A percentile compares a stretch with the other conserved stretches of the same genome.
Conservation (phyloP, 192 early-diverging fungal species). For the Allomyces macrogynus region DNA sequence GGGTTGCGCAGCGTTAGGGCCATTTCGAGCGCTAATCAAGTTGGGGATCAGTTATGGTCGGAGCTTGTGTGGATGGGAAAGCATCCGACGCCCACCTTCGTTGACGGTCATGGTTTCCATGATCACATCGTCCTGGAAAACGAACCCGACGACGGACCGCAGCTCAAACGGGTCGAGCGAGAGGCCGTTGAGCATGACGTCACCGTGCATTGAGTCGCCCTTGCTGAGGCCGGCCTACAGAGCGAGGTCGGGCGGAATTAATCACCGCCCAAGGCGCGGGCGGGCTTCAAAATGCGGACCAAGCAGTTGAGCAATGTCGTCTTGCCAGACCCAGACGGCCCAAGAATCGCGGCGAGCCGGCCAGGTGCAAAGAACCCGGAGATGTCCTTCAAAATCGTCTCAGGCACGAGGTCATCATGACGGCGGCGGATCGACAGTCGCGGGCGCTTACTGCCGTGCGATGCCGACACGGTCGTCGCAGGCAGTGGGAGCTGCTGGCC, state of each 20-base stretch:
- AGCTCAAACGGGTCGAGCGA: conserved; percentile 22
- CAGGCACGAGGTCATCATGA: too few relatives aligned
- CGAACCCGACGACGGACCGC: conserved; percentile 28
- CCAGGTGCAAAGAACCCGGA: not conserved
- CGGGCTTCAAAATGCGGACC: too few relatives aligned
- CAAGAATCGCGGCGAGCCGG: conserved; percentile 4
- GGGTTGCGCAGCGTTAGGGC: conserved; percentile 11
- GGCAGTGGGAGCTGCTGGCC: too few relatives aligned
- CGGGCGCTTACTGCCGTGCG: too few relatives aligned
- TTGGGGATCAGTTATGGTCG: too few relatives aligned
- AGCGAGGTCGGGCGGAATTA: too few relatives aligned
- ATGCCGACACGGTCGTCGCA: too few relatives aligned
- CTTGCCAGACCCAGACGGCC: conserved; percentile 5
- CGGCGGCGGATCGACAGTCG: too few relatives aligned
- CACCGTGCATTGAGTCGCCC: conserved; percentile 17
- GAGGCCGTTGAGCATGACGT: conserved; percentile 35
- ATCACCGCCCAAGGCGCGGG: too few relatives aligned
- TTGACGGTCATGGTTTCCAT: conserved; percentile 46
- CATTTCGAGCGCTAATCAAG: too few relatives aligned
- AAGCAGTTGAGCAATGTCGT: conserved; percentile 3
- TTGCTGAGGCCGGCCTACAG: not conserved
- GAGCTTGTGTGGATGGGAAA: conserved; percentile 13
- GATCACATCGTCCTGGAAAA: conserved; percentile 41
- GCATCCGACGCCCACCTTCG: conserved; percentile 42
- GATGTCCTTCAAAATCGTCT: too few relatives aligned